A percentile compares a stretch with the other conserved stretches of the same genome.
These are phyloP conservation scores for Yarrowia divulgata DNA, from an alignment of 805 yeast genomes.

Conservation along the genomic window DNA sequence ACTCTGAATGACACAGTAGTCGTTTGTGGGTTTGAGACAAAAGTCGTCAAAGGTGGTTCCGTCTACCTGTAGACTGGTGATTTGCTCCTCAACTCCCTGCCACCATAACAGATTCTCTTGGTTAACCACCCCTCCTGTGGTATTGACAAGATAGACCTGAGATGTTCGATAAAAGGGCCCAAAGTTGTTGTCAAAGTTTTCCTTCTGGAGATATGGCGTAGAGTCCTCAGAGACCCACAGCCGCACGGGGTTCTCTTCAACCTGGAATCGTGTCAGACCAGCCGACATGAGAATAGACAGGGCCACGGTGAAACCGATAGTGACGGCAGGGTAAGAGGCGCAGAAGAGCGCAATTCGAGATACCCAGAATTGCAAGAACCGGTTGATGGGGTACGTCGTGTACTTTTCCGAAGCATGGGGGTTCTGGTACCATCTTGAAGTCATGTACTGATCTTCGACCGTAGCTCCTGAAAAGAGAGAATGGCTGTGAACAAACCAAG, in stretches of 20 bases:
- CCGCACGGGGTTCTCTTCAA: slow-evolving; percentile 82
- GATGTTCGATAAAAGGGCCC: slow-evolving; percentile 93
- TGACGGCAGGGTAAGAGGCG: slow-evolving; percentile 64
- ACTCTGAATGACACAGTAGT: slow-evolving; percentile 82
- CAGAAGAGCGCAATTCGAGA: slow-evolving; percentile 64
- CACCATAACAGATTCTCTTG: slow-evolving; percentile 85
- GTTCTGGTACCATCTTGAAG: slow-evolving; percentile 22
- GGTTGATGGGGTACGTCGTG: slow-evolving; percentile 55
- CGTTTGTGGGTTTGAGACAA: slow-evolving; percentile 85
- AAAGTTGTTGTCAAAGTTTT: slow-evolving; percentile 75
- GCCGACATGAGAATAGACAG: slow-evolving; percentile 52
- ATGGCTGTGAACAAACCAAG: slow-evolving; percentile 20
- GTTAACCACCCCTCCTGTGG: slow-evolving; percentile 70
- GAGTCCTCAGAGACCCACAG: slow-evolving; percentile 89
- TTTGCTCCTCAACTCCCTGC: slow-evolving; percentile 75
- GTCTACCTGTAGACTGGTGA: slow-evolving; percentile 50
- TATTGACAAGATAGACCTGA: slow-evolving; percentile 77
- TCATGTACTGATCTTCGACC: slow-evolving; percentile 17
- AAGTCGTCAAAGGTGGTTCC: slow-evolving; percentile 61
- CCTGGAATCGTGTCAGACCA: slow-evolving; percentile 60
- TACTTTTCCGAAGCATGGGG: slow-evolving; percentile 43
- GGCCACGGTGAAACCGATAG: slow-evolving; percentile 56
- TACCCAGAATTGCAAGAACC: slow-evolving; percentile 58
- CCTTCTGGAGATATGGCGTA: slow-evolving; percentile 69
- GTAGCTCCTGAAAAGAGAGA: slow-evolving; percentile 18